Evolutionary conservation across 1,139 yeast species (phyloP), one percentile per base, ranked within the genome.

Genomic region (Geotrichum restrictum): DNA sequence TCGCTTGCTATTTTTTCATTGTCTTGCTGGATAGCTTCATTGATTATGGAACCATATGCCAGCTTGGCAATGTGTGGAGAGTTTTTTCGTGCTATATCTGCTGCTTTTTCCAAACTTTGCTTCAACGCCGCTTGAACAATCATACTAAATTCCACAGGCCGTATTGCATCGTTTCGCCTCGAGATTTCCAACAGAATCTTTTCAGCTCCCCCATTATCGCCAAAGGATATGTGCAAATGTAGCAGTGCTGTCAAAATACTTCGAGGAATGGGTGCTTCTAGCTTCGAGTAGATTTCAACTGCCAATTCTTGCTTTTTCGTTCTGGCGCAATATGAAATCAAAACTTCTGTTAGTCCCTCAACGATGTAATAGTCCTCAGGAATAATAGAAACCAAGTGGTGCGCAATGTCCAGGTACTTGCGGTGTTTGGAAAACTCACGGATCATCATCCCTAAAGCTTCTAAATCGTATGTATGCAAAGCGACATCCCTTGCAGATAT

Each of bases 161-260:
- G 46, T 11, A 63, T 42, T 1, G 43, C 49, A 10, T 52, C 58
- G 3, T 55, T 56, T 10, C 56, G 51, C 7, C 54, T 39, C 6
- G 51, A 45, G 16, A 73, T 71, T 54, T 70, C 69, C 39, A 59
- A 59, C 10, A 72, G 52, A 3, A 76, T 69, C 48, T 68, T 69
- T 48, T 74, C 72, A 1, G 74, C 76, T 41, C 77, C 74, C 4
- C 62, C 62, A 19, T 70, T 66, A 42, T 77, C 77, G 3, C 71
- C 69, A 40, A 73, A 66, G 11, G 63, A 59, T 39, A 77, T 59
- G 53, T 75, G 74, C 52, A 76, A 63, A 27, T 69, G 59, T 16
- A 78, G 59, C 36, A 78, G 58, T 0, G 75, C 67, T 1, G 73
- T 65, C 10, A 77, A 56, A 3, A 65, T 54, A 2, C 59, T 37